Percentiles rank a stretch among this genome's conserved stretches.
phyloP scores from a whole-genome alignment of 305 asterid species.

The Fraxinus nigra region DNA sequence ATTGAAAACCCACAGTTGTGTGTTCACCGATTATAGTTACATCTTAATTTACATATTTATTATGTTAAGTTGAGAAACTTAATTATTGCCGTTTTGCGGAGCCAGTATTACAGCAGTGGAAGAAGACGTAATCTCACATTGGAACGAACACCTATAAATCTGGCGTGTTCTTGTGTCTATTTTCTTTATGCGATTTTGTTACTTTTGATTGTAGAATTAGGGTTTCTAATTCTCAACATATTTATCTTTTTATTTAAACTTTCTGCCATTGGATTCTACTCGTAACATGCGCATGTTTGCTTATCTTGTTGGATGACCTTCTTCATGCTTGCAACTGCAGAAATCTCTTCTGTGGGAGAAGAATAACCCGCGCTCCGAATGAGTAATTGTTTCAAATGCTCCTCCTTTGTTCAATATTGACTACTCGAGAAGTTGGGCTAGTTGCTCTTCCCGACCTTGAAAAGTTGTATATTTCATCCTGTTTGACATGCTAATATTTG shows the following conservation, averaged over 20 bases:
- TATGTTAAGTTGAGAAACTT: background rate
- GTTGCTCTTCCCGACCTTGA: background rate
- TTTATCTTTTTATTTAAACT: background rate
- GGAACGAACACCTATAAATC: background rate
- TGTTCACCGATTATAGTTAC: background rate
- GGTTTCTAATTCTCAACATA: background rate
- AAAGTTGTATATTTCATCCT: background rate
- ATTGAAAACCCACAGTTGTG: background rate
- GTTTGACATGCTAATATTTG: slow-evolving; percentile 13
- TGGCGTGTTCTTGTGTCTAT: background rate
- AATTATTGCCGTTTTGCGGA: background rate
- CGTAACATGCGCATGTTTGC: background rate
- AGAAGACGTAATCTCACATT: background rate
- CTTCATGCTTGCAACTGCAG: slow-evolving; percentile 27
- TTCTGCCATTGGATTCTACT: background rate
- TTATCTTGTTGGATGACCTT: background rate
- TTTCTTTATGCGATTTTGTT: background rate
- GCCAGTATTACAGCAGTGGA: background rate
- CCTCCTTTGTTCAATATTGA: background rate
- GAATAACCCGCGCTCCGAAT: slow-evolving; percentile 34
- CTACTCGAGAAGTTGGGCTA: background rate
- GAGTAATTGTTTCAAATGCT: slow-evolving; percentile 19
- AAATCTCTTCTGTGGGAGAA: slow-evolving; percentile 57
- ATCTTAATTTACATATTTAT: background rate
- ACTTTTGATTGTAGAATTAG: too few relatives aligned